Evolutionary conservation across 2,329 filamentous ascomycete species (phyloP).

Genomic region (Penicillium sp.): DNA sequence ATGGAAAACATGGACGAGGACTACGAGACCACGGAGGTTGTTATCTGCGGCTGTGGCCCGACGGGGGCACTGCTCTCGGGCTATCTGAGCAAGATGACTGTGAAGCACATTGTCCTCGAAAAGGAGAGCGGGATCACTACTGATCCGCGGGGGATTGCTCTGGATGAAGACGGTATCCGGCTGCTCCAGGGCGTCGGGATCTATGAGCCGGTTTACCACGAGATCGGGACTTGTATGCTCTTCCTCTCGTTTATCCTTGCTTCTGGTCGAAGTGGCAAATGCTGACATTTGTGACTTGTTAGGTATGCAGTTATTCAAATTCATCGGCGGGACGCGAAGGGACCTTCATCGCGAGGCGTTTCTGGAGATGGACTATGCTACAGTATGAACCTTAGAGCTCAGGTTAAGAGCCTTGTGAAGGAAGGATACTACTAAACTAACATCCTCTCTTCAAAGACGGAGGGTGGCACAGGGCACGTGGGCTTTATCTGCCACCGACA

Average conservation of each 20-base stretch:
- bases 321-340: slow-evolving; percentile 30
- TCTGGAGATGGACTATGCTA: slow-evolving; percentile 31
- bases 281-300: background rate
- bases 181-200: slow-evolving; percentile 35
- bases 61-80: slow-evolving; percentile 37
- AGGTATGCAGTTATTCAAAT: slow-evolving; percentile 32
- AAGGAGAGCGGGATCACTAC: slow-evolving; percentile 35
- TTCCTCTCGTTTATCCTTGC: too few relatives aligned
- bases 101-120: slow-evolving; percentile 36
- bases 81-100: slow-evolving; percentile 29
- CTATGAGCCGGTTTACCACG: slow-evolving; percentile 31
- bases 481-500: slow-evolving; percentile 39
- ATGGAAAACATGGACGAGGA: background rate
- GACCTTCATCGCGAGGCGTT: slow-evolving; percentile 29
- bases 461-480: slow-evolving; percentile 37
- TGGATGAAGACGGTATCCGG: slow-evolving; percentile 41
- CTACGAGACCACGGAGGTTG: slow-evolving; percentile 32
- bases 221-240: slow-evolving; percentile 34
- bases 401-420: too few relatives aligned
- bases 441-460: slow-evolving; percentile 20
- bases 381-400: background rate
- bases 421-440: too few relatives aligned
- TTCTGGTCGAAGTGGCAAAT: too few relatives aligned
- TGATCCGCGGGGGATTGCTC: slow-evolving; percentile 39
- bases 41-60: slow-evolving; percentile 42